Percentiles rank a stretch among this genome's conserved stretches.
Evolutionary conservation across 2,329 filamentous ascomycete species (phyloP).

Genomic region (Fusarium odoratissimum): DNA sequence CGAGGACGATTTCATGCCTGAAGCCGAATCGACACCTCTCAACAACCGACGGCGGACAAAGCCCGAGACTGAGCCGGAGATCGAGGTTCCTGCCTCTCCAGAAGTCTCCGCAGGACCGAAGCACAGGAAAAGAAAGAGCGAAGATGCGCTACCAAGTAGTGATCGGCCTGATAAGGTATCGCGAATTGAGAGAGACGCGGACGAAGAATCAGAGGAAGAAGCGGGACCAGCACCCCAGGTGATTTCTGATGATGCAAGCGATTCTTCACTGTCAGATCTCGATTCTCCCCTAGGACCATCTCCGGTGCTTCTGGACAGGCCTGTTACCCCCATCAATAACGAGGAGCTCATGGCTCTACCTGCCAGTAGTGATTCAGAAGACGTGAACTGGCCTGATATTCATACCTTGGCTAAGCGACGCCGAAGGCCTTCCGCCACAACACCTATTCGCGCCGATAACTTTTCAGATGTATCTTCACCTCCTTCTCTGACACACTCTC

Average conservation of each 20-base stretch:
- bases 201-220: conserved; percentile 29
- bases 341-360: conserved; percentile 67
- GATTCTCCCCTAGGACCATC: conserved; percentile 51
- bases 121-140: conserved; percentile 68
- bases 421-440: conserved; percentile 52
- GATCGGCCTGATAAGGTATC: conserved; percentile 53
- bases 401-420: conserved; percentile 62
- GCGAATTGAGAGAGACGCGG: conserved; percentile 44
- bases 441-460: conserved; percentile 54
- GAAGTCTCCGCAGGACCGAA: conserved; percentile 46
- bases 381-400: conserved; percentile 64
- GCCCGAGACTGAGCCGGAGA: conserved; percentile 24
- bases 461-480: conserved; percentile 71
- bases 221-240: conserved; percentile 5
- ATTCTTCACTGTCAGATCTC: conserved; percentile 54
- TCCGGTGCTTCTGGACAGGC: conserved; percentile 44
- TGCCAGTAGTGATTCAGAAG: conserved; percentile 63
- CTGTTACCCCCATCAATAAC: conserved; percentile 58
- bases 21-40: conserved; percentile 76
- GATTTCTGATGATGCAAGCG: conserved; percentile 46
- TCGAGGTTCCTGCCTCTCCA: conserved; percentile 40
- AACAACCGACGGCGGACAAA: conserved; percentile 58
- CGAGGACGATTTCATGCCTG: conserved; percentile 67
- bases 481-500: conserved; percentile 74
- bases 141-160: conserved; percentile 55